Base-by-base conservation (phyloP, 2,329 filamentous ascomycete species). In the Aureobasidium sp. region DNA sequence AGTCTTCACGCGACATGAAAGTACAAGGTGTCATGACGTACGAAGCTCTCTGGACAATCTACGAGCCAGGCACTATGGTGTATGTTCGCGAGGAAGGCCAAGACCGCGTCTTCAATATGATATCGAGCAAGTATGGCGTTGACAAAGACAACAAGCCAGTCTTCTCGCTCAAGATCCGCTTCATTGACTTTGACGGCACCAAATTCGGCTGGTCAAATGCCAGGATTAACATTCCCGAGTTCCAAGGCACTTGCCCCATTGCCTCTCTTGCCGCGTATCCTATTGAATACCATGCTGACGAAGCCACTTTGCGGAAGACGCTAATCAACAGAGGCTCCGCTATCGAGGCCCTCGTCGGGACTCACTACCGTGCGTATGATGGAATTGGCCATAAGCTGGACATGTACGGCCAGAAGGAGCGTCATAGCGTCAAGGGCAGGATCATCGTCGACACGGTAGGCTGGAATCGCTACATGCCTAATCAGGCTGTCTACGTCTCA, bases 361-460 rank as follows among this genome's bases (percentile, higher is more conserved):
- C 76, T 29, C 76, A 81, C 60, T 82, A 80, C 69, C 77, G 76
- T 60, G 72, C 75, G 1, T 83, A 83, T 64, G 73, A 78, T 31
- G 80, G 80, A 6, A 66, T 78, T 17, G 76, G 72, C 2, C 78
- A 74, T 75, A 69, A 68, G 29, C 66, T 72, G 5, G 71, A 72
- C 6, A 64, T 68, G 6, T 67, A 66, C 57, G 65, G 67, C 37
- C 63, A 67, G 14, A 70, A 70, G 63, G 73, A 77, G 64, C 76
- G 77, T 63, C 75, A 74, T 63, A 74, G 72, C 62, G 69, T 81
- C 63, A 78, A 78, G 62, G 77, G 78, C 35, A 74, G 79, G 22
- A 76, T 83, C 29, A 76, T 83, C 45, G 78, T 83, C 49, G 81
- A 83, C 63, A 75, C 76, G 0, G 75, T 79, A 37, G 80, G 79